Percentiles rank a stretch among this genome's conserved stretches.
phyloP scores from a whole-genome alignment of 805 yeast genomes.

The Saturnispora zaruensis region DNA sequence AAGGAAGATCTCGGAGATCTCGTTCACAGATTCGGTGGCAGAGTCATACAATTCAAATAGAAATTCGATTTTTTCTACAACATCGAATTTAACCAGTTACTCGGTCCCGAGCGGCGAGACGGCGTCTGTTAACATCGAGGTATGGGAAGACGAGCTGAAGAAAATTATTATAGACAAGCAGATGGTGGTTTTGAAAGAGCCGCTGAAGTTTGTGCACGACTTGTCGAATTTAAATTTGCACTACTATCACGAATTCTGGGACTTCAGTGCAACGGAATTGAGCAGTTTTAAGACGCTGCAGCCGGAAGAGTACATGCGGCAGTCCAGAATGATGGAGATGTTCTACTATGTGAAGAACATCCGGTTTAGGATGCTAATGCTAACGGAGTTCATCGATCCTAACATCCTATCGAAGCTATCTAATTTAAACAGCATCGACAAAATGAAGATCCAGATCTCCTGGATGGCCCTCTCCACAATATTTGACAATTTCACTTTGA shows the following conservation, averaged over 20 bases:
- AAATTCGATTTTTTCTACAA: conserved; percentile 6
- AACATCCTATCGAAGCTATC: conserved; percentile 3
- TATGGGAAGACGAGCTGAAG: conserved; percentile 5
- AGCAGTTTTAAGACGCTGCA: background rate
- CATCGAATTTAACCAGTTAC: background rate
- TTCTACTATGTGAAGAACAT: conserved; percentile 9
- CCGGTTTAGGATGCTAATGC: conserved; percentile 7
- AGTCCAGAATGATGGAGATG: conserved; percentile 9
- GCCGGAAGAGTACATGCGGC: conserved; percentile 8
- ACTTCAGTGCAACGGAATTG: background rate
- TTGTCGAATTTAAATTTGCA: conserved; percentile 4
- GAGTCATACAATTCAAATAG: conserved; percentile 5
- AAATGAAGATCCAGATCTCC: conserved; percentile 7
- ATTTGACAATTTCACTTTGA: conserved; percentile 5
- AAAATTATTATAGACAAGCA: background rate
- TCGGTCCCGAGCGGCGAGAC: conserved; percentile 2
- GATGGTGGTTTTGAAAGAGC: background rate
- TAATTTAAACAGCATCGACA: conserved; percentile 1
- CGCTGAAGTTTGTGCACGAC: conserved; percentile 3
- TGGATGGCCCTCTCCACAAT: conserved; percentile 9
- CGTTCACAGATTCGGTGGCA: conserved; percentile 8
- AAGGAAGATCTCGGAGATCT: conserved; percentile 8
- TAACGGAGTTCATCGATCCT: conserved; percentile 9
- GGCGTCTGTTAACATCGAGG: background rate
- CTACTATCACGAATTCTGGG: conserved; percentile 9